Conservation (phyloP, 441 rosid species). For the Adansonia grandidieri region DNA sequence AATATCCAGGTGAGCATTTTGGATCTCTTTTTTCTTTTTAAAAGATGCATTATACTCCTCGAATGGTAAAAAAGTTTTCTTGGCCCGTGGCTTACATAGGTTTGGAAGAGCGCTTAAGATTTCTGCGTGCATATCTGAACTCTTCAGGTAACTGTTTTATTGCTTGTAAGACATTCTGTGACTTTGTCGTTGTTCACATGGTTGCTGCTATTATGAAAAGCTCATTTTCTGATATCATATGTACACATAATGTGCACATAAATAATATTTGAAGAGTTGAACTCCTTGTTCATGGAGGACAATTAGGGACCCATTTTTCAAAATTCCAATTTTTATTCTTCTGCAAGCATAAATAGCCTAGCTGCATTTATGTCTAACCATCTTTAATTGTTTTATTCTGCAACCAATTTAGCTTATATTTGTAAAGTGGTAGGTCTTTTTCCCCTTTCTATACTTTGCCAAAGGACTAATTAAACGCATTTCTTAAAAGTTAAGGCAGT, state of each 20-base stretch:
- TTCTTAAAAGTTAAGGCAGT: conserved; percentile 16
- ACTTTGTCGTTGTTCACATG: not conserved
- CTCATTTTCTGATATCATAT: not conserved
- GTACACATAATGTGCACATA: not conserved
- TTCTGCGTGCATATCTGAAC: conserved; percentile 61
- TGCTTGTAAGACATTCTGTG: not conserved
- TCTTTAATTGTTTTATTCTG: conserved; percentile 9
- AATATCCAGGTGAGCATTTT: conserved; percentile 71
- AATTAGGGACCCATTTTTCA: not conserved
- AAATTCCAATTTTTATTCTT: not conserved
- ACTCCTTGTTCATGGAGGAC: not conserved
- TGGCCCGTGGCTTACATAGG: conserved; percentile 43
- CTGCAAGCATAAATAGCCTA: not conserved
- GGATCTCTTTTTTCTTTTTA: conserved; percentile 20
- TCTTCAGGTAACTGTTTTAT: conserved; percentile 54
- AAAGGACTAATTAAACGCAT: not conserved
- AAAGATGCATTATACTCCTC: not conserved
- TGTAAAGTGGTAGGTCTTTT: not conserved
- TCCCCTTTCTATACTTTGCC: not conserved
- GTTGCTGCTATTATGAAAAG: not conserved
- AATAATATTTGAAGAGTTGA: not conserved
- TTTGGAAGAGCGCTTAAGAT: conserved; percentile 69
- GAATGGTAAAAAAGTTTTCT: not conserved
- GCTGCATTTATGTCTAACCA: not conserved
- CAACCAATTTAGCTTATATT: not conserved